Evolutionary conservation across 1,284 basidiomycete genomes (phyloP).

Genomic region (Irpex sp.): DNA sequence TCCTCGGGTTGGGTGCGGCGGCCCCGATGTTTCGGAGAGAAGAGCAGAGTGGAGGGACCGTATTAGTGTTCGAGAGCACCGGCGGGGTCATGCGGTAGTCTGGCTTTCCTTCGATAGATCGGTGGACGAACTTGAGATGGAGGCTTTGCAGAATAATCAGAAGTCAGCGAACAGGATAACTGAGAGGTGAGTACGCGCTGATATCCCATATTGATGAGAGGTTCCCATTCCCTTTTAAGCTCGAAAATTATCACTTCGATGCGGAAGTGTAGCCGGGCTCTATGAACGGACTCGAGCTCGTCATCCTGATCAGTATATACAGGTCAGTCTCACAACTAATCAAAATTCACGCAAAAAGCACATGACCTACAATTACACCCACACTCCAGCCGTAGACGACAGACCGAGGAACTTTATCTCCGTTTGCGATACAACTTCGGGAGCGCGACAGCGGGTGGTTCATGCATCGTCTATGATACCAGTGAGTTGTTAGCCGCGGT

Average conservation of each 20-base stretch:
- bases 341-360: constrained; percentile 11
- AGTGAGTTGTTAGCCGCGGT: background rate
- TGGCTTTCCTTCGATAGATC: constrained; percentile 51
- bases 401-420: constrained; percentile 73
- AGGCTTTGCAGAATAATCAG: background rate
- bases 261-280: constrained; percentile 55
- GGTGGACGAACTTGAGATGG: constrained; percentile 39
- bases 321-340: background rate
- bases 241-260: constrained; percentile 50
- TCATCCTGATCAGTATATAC: constrained; percentile 47
- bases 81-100: constrained; percentile 51
- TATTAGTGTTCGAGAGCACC: constrained; percentile 64
- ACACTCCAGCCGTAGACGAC: constrained; percentile 93
- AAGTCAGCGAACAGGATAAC: background rate
- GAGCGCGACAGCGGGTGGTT: constrained; percentile 83
- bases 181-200: constrained; percentile 19
- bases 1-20: too few species aligned
- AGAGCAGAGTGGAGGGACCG: constrained; percentile 21
- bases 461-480: constrained; percentile 73
- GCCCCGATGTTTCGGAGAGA: too few species aligned
- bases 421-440: constrained; percentile 81
- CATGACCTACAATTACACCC: constrained; percentile 77
- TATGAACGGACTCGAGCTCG: constrained; percentile 49
- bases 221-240: constrained; percentile 61
- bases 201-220: constrained; percentile 37